Conservation (phyloP, 2,329 filamentous ascomycete genomes). For the Colletotrichum ledebouriae region DNA sequence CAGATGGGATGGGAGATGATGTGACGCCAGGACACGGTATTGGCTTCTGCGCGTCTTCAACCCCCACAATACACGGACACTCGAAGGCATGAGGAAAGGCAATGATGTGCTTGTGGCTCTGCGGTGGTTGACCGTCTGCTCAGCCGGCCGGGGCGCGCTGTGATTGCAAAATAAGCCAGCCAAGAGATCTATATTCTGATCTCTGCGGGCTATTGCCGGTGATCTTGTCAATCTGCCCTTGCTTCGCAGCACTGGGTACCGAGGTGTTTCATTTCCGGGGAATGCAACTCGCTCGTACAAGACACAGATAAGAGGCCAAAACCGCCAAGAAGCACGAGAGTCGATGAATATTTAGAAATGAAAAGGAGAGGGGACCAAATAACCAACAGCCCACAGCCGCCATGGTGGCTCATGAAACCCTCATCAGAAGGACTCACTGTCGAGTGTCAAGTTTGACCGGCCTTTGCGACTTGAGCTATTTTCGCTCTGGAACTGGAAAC, state of each 20-base stretch:
- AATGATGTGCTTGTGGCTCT: conserved; percentile 29
- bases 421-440: conserved; percentile 16
- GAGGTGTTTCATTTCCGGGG: conserved; percentile 32
- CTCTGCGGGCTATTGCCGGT: conserved; percentile 4
- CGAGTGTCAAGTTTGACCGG: conserved; percentile 1
- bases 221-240: neutral
- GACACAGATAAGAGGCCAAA: conserved; percentile 20
- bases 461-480: conserved; percentile 15
- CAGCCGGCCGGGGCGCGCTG: conserved; percentile 3
- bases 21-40: conserved; percentile 11
- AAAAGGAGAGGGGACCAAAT: neutral
- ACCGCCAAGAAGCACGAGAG: conserved; percentile 28
- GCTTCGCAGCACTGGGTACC: conserved; percentile 38
- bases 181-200: conserved; percentile 39
- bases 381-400: conserved; percentile 7
- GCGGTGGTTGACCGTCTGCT: neutral
- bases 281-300: conserved; percentile 32
- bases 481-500: neutral
- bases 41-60: conserved; percentile 1
- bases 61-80: neutral
- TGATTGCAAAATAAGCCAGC: conserved; percentile 31
- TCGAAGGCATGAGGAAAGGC: conserved; percentile 9
- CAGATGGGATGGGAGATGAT: conserved; percentile 4
- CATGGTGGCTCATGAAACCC: conserved; percentile 30
- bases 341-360: conserved; percentile 25